A percentile compares a stretch with the other conserved stretches of the same genome.
These are phyloP conservation scores for Emergomyces pasteurianus DNA, from an alignment of 2,329 filamentous ascomycete species.

Conservation along the genomic window DNA sequence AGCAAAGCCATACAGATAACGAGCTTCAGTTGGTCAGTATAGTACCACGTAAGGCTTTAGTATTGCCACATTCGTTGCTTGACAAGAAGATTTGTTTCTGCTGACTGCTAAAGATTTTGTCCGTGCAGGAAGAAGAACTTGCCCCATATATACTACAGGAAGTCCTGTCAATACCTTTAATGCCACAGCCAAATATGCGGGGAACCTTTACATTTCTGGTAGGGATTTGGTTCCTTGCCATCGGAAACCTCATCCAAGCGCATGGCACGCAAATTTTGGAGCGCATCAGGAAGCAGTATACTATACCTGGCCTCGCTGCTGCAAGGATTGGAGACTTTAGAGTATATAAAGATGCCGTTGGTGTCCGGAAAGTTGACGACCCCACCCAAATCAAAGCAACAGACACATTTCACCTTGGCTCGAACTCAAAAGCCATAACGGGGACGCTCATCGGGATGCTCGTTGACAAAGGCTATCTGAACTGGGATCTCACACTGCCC, in stretches of 20 bases:
- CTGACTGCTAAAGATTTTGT: background rate
- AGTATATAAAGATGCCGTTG: background rate
- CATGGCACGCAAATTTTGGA: background rate
- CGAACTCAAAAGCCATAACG: conserved; percentile 7
- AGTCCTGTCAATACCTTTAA: background rate
- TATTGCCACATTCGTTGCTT: background rate
- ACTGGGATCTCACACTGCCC: conserved; percentile 5
- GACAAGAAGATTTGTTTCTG: background rate
- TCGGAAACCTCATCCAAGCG: background rate
- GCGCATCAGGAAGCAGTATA: background rate
- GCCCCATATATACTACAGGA: background rate
- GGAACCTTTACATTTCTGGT: too few relatives aligned
- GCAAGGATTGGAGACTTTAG: background rate
- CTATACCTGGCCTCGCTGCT: conserved; percentile 4
- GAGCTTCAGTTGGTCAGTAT: background rate
- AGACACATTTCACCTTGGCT: conserved; percentile 5
- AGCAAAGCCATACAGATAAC: background rate
- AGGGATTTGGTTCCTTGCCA: background rate
- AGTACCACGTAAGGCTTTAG: background rate
- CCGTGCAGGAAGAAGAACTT: background rate
- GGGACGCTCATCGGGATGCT: conserved; percentile 5
- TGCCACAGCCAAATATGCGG: background rate
- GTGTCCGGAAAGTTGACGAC: conserved; percentile 1
- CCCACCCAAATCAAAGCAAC: background rate
- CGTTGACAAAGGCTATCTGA: conserved; percentile 2